Base-by-base conservation (phyloP, 805 yeast species). In the Yamadazyma endophytica region DNA sequence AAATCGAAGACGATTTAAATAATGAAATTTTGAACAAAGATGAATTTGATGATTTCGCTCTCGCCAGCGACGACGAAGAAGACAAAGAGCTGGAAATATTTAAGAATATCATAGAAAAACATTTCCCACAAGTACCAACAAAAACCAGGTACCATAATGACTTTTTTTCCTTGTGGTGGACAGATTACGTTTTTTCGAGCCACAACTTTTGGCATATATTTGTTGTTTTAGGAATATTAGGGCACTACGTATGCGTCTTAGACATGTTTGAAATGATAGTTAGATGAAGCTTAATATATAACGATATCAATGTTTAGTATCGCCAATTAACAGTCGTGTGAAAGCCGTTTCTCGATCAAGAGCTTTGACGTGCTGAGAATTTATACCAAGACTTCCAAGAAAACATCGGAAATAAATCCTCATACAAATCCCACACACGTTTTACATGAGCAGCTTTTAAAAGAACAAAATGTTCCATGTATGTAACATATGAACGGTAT, bases 191-290 rank as follows among this genome's bases (percentile, higher is more conserved):
- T 17, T 66, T 79, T 32, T 72, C 77, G 24, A 85, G 96, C 21
- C 98, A 90, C 56, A 89, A 88, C 49, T 65, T 90, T 18, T 90
- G 98, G 98, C 98, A 90, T 59, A 54, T 87, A 9, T 86, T 83
- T 51, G 98, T 92, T 18, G 73, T 92, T 12, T 68, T 83, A 16
- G 98, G 98, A 2, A 78, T 87, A n/a, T 56, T 83, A 24, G 95
- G 94, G 19, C 97, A 90, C 56, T 92, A 89, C 57, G 66, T 68
- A 34, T 90, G 94, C 9, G 64, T 87, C 22, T 62, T 86, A 39
- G 79, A 75, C 35, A 80, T 89, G 83, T 79, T 79, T 42, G 66
- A 64, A 29, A 64, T 62, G 18, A 43, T 56, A n/a, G n/a, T 17
- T n/a, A n/a, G n/a, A n/a, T n/a, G n/a, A n/a, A n/a, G n/a, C n/a